A percentile compares a stretch with the other conserved stretches of the same genome.
These are phyloP conservation scores for Boletus huronensis DNA, from an alignment of 768 basidiomycete species.

Conservation along the genomic window DNA sequence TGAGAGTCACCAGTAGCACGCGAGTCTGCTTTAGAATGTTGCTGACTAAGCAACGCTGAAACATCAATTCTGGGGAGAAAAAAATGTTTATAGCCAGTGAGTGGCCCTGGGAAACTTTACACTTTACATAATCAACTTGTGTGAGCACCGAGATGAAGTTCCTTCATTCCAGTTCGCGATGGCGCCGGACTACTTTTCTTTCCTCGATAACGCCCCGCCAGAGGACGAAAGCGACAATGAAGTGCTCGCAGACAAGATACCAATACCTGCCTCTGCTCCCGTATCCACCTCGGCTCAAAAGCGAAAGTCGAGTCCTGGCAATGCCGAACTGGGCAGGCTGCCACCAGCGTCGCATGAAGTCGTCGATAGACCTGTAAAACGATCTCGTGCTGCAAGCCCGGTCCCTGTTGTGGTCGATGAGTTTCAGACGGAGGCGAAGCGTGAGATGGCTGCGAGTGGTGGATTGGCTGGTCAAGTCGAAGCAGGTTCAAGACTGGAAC, in stretches of 20 bases:
- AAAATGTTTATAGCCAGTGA: too few relatives aligned
- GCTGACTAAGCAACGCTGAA: too few relatives aligned
- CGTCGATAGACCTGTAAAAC: conserved; percentile 47
- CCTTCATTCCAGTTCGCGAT: conserved; percentile 8
- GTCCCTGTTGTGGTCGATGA: conserved; percentile 86
- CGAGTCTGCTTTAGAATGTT: too few relatives aligned
- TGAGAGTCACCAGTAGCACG: too few relatives aligned
- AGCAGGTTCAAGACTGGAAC: conserved; percentile 65
- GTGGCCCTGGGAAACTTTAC: neutral
- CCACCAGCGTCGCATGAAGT: conserved; percentile 20
- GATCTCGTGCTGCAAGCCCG: conserved; percentile 55
- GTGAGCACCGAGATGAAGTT: neutral
- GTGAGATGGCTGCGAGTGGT: conserved; percentile 85
- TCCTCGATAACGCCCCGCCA: conserved; percentile 22
- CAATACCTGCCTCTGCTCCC: neutral
- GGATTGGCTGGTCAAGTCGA: conserved; percentile 78
- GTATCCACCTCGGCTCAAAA: conserved; percentile 14
- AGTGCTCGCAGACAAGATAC: neutral
- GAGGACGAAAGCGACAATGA: conserved; percentile 31
- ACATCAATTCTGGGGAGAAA: too few relatives aligned
- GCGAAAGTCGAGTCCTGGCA: conserved; percentile 22
- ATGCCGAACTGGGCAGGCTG: neutral
- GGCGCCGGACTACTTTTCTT: conserved; percentile 32
- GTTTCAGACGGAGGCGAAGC: conserved; percentile 90
- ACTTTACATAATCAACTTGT: conserved; percentile 7